Evolutionary conservation across 1,284 basidiomycete genomes (phyloP).

Genomic region (Bothia castanella): DNA sequence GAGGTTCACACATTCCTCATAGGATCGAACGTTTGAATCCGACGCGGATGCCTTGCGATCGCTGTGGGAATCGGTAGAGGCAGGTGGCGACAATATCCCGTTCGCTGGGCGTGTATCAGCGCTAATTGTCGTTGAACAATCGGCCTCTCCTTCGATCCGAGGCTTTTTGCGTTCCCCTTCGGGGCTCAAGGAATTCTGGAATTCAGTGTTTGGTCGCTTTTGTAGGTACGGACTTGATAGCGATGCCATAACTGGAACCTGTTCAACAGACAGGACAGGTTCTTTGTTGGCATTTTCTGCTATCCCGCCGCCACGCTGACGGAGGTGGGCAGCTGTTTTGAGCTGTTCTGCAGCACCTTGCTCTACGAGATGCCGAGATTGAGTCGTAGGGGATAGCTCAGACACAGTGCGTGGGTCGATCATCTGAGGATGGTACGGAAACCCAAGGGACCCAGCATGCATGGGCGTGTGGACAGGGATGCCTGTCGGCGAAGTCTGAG

Average conservation of each 20-base stretch:
- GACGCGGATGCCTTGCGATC: constrained; percentile 2
- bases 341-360: constrained; percentile 7
- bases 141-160: constrained; percentile 15
- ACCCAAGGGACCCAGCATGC: constrained; percentile 9
- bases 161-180: constrained; percentile 21
- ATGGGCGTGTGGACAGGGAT: constrained; percentile 13
- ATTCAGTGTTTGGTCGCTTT: constrained; percentile 23
- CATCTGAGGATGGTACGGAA: constrained; percentile 7
- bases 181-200: constrained; percentile 3
- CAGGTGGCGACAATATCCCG: background rate
- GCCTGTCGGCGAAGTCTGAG: constrained; percentile 9
- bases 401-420: constrained; percentile 4
- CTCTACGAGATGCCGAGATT: constrained; percentile 1
- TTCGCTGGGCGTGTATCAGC: background rate
- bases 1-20: constrained; percentile 43
- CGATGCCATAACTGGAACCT: background rate
- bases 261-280: background rate
- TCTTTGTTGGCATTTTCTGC: constrained; percentile 2
- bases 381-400: constrained; percentile 2
- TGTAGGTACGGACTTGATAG: constrained; percentile 4
- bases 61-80: background rate
- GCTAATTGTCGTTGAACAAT: background rate
- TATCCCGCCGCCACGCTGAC: background rate
- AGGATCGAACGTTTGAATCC: constrained; percentile 18
- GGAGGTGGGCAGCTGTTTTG: background rate